A percentile compares a stretch with the other conserved stretches of the same genome.
These are phyloP conservation scores for Xanthoconium stramineum DNA, from an alignment of 768 basidiomycete species.

Conservation along the genomic window DNA sequence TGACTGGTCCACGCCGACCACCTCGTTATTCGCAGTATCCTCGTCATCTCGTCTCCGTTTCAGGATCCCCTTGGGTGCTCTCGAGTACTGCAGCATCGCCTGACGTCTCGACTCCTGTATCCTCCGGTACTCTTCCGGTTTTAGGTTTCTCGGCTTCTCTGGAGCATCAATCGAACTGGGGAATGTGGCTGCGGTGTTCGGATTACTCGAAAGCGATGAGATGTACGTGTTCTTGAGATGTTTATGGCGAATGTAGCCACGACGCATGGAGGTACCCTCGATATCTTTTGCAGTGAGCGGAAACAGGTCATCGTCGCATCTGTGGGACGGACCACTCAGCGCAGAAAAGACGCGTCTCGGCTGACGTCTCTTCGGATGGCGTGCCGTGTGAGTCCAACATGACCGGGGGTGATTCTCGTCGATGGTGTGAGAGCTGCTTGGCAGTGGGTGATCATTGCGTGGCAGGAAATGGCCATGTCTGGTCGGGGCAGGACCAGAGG, in stretches of 20 bases:
- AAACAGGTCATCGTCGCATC: slow-evolving; percentile 21
- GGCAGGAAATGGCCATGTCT: neutral
- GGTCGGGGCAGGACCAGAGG: neutral
- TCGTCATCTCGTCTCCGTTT: slow-evolving; percentile 28
- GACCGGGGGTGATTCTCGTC: slow-evolving; percentile 11
- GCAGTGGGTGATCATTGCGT: neutral
- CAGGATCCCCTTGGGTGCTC: slow-evolving; percentile 27
- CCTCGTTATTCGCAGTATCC: neutral
- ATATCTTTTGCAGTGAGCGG: slow-evolving; percentile 22
- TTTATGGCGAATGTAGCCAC: slow-evolving; percentile 25
- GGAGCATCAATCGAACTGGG: slow-evolving; percentile 18
- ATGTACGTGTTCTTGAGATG: slow-evolving; percentile 30
- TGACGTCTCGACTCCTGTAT: slow-evolving; percentile 27
- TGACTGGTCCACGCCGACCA: neutral
- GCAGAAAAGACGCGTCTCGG: neutral
- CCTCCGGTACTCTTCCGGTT: slow-evolving; percentile 21
- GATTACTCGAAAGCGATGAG: slow-evolving; percentile 19
- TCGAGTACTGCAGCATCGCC: slow-evolving; percentile 24
- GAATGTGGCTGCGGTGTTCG: slow-evolving; percentile 3
- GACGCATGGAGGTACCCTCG: slow-evolving; percentile 25
- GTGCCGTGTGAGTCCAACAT: neutral
- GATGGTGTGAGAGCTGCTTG: neutral
- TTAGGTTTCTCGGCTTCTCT: slow-evolving; percentile 19
- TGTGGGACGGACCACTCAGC: neutral
- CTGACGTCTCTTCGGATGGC: slow-evolving; percentile 9